Evolutionary conservation across 1,284 basidiomycete species (phyloP), one percentile per base, ranked within the genome.

Genomic region (Papiliotrema fonsecae): DNA sequence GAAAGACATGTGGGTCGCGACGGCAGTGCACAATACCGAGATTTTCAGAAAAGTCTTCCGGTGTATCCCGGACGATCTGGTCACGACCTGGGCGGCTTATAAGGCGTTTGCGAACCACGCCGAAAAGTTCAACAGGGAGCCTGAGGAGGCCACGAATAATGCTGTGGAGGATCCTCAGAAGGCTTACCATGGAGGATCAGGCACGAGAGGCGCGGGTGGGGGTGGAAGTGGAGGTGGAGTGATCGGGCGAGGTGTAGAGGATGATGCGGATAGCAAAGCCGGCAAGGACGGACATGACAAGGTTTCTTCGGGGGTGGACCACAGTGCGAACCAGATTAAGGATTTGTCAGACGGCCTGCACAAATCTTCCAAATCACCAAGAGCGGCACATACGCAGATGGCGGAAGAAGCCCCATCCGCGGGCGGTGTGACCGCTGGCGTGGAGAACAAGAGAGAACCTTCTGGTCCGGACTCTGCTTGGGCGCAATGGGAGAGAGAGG

Each of bases 41-140:
- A 89, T 94, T 55, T 94, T 82, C 75, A 84, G 90, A 49, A 92
- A 88, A 69, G 90, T 96, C 1, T 97, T 97, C 76, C 85, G 90
- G 63, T 85, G 87, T 42, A 77, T 91, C 38, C 92, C 92, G 4
- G 92, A 96, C 67, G 91, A 97, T 68, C 76, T 85, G 14, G 82
- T 96, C 46, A 86, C 85, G 1, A 92, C 90, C 0, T 97, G 92
- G 93, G 90, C 91, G 62, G 87, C 89, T 65, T 94, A 94, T 76
- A 92, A 85, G 67, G 86, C 91, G 52, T 94, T 88, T 54, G 68
- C 67, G 35, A 73, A 79, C 28, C 80, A 88, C 62, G 84, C 88
- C 51, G 88, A 90, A 57, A 82, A 86, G 27, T 73, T 89, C 59
- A 71, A 66, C 51, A 60, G 66, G 50, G 55, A 59, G 1, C 68